Conservation (phyloP, 495 filamentous ascomycete genomes). For the Podospora comata region DNA sequence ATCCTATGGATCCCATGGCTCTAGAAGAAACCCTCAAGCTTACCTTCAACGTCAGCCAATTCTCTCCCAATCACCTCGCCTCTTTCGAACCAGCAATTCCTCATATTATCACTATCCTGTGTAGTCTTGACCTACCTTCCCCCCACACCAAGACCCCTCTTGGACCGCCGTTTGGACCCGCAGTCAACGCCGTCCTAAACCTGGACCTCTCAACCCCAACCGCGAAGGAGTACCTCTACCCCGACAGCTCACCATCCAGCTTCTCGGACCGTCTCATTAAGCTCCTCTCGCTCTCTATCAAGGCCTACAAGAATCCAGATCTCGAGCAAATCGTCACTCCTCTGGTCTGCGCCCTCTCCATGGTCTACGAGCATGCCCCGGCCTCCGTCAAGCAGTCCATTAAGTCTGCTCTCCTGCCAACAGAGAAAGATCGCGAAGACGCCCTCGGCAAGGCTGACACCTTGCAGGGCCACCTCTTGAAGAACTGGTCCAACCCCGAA, state of each 20-base stretch:
- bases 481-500: slow-evolving; percentile 69
- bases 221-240: slow-evolving; percentile 57
- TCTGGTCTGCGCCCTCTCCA: slow-evolving; percentile 66
- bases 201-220: slow-evolving; percentile 57
- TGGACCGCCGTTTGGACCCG: slow-evolving; percentile 47
- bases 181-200: slow-evolving; percentile 80
- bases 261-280: slow-evolving; percentile 68
- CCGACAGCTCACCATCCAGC: slow-evolving; percentile 55
- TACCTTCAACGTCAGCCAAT: slow-evolving; percentile 74
- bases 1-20: slow-evolving; percentile 74
- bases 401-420: slow-evolving; percentile 67
- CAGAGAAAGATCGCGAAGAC: slow-evolving; percentile 69
- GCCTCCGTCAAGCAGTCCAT: slow-evolving; percentile 59
- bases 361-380: slow-evolving; percentile 71
- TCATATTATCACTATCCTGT: slow-evolving; percentile 69
- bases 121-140: slow-evolving; percentile 34
- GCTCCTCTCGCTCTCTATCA: slow-evolving; percentile 66
- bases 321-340: slow-evolving; percentile 68
- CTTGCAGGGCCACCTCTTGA: slow-evolving; percentile 72
- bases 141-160: slow-evolving; percentile 35
- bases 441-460: slow-evolving; percentile 74
- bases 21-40: slow-evolving; percentile 82
- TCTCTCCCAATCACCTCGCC: slow-evolving; percentile 47
- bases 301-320: slow-evolving; percentile 57
- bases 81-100: slow-evolving; percentile 66